Conservation (phyloP, 352 stramenopile species). For the Pythium oligandrum region DNA sequence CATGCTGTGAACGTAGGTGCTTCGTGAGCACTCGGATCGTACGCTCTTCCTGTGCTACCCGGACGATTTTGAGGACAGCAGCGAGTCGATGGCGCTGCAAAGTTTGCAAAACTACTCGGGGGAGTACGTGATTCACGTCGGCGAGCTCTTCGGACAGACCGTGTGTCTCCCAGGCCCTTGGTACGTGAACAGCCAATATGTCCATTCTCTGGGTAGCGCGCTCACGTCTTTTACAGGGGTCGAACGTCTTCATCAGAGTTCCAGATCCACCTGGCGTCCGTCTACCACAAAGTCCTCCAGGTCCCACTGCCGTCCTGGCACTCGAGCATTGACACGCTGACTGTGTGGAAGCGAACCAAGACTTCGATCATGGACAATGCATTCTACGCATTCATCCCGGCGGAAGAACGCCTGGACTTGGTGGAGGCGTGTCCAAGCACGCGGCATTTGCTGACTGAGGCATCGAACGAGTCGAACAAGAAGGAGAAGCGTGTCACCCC, state of each 20-base stretch:
- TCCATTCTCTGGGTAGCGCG: neutral
- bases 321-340: constrained; percentile 90
- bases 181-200: constrained; percentile 22
- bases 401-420: constrained; percentile 70
- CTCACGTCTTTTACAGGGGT: constrained; percentile 40
- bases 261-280: constrained; percentile 83
- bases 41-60: constrained; percentile 93
- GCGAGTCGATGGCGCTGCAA: constrained; percentile 86
- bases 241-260: constrained; percentile 91
- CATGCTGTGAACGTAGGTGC: neutral
- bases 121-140: constrained; percentile 91
- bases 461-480: neutral
- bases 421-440: constrained; percentile 53
- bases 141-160: constrained; percentile 90
- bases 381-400: constrained; percentile 77
- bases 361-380: constrained; percentile 80
- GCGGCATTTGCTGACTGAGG: constrained; percentile 41
- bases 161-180: constrained; percentile 86
- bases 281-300: constrained; percentile 93
- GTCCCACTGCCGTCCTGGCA: constrained; percentile 90
- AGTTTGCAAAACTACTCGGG: constrained; percentile 90
- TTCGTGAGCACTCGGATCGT: constrained; percentile 71
- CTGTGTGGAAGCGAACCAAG: constrained; percentile 93
- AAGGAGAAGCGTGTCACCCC: too few species aligned
- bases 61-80: constrained; percentile 88